phyloP scores from a whole-genome alignment of 148 eudicot species.

The Spergularia bocconei region DNA sequence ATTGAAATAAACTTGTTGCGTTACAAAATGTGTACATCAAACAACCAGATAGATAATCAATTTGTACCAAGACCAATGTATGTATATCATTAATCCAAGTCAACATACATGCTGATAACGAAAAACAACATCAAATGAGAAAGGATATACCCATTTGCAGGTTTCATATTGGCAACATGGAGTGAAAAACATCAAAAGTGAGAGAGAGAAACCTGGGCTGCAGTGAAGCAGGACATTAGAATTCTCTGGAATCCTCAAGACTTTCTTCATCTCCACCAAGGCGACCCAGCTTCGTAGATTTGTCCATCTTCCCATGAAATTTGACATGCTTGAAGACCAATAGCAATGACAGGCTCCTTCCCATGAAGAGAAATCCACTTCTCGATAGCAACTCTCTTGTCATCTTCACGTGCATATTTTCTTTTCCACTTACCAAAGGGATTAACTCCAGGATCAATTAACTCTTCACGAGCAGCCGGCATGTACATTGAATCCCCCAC shows the following conservation, averaged over 20 bases:
- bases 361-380: slow-evolving; percentile 77
- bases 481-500: slow-evolving; percentile 93
- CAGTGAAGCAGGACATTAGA: neutral
- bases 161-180: too few relatives aligned
- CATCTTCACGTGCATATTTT: slow-evolving; percentile 41
- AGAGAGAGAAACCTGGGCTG: too few relatives aligned
- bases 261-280: slow-evolving; percentile 79
- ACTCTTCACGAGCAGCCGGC: slow-evolving; percentile 78
- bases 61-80: too few relatives aligned
- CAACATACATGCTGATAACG: too few relatives aligned
- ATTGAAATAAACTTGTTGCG: too few relatives aligned
- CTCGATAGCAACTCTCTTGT: slow-evolving; percentile 37
- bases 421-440: slow-evolving; percentile 60
- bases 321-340: slow-evolving; percentile 94
- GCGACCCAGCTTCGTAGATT: slow-evolving; percentile 66
- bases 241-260: neutral
- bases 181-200: too few relatives aligned
- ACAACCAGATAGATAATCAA: too few relatives aligned
- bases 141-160: too few relatives aligned
- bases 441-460: slow-evolving; percentile 52
- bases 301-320: slow-evolving; percentile 88
- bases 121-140: too few relatives aligned
- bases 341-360: slow-evolving; percentile 77
- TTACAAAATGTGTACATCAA: too few relatives aligned
- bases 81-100: too few relatives aligned